Conservation (phyloP, 345 rosid genomes). For the Eucalyptus curtisii region DNA sequence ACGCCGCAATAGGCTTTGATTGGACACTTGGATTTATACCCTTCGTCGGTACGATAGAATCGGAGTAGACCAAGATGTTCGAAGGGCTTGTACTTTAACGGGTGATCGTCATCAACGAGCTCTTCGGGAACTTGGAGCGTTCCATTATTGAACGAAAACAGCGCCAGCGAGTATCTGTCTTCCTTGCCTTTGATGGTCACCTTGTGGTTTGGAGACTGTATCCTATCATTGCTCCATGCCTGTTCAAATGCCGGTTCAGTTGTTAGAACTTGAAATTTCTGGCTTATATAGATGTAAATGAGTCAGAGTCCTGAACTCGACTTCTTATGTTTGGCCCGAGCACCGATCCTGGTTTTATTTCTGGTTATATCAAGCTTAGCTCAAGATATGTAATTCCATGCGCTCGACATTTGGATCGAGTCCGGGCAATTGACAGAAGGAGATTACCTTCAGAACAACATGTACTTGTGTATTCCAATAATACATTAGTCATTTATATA, state of each 20-base stretch:
- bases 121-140: conserved; percentile 19
- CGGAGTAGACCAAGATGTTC: conserved; percentile 30
- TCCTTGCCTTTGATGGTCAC: conserved; percentile 26
- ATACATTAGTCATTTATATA: neutral
- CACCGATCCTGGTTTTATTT: neutral
- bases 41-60: conserved; percentile 23
- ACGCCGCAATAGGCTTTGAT: conserved; percentile 39
- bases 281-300: neutral
- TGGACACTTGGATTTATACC: conserved; percentile 27
- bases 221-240: conserved; percentile 59
- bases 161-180: conserved; percentile 36
- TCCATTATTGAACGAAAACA: conserved; percentile 30
- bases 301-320: neutral
- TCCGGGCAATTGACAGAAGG: neutral
- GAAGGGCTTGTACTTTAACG: conserved; percentile 30
- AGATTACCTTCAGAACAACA: neutral
- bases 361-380: neutral
- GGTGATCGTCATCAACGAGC: conserved; percentile 35
- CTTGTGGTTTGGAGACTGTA: conserved; percentile 27
- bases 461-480: neutral
- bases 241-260: neutral
- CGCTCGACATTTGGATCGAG: neutral
- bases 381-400: neutral
- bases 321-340: neutral
- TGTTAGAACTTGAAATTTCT: neutral